Base-by-base conservation (phyloP, 805 yeast species). In the Hagleromyces aurorensis region DNA sequence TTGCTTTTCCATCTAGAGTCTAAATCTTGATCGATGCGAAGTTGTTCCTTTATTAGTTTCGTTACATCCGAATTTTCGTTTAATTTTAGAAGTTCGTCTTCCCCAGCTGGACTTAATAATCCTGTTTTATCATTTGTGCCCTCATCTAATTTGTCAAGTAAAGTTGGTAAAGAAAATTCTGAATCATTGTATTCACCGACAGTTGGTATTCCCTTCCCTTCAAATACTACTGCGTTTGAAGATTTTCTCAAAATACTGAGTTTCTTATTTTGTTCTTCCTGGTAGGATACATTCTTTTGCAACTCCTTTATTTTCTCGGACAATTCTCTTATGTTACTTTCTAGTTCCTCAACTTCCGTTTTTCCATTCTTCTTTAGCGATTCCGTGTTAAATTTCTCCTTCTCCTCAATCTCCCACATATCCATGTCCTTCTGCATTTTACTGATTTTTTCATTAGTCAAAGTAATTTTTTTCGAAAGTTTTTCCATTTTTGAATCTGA, bases 401-500 rank as follows among this genome's bases (percentile, higher is more conserved):
- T 19, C 25, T 46, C 50, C 24, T 38, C 40, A 12, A 21, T 23
- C 6, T 37, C 28, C 59, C 59, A 54, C n/a, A 27, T 32, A 8
- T 33, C 22, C 45, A 55, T 50, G 19, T 52, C 55, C 4, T 36
- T 34, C 13, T 50, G 38, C 59, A 55, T 52, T 31, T 43, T 52
- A 6, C 21, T 20, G 5, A 46, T 40, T 25, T 53, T 55, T 6
- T 35, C 27, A 12, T 34, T 32, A n/a, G 47, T 25, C 13, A 43
- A 48, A 9, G 41, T 43, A 13, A 55, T 49, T 13, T 50, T 52
- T 29, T 48, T 46, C 21, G 43, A 44, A 9, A 51, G 25, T 30
- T 54, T 54, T 13, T 46, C 50, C 25, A 46, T 30, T 29, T 55
- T 52, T 25, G 52, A 34, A 27, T 55, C 61, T 27, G 48, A 44